These are phyloP conservation scores for Pseudocercospora pini-densiflorae DNA, from an alignment of 2,329 filamentous ascomycete genomes.

Conservation along the genomic window DNA sequence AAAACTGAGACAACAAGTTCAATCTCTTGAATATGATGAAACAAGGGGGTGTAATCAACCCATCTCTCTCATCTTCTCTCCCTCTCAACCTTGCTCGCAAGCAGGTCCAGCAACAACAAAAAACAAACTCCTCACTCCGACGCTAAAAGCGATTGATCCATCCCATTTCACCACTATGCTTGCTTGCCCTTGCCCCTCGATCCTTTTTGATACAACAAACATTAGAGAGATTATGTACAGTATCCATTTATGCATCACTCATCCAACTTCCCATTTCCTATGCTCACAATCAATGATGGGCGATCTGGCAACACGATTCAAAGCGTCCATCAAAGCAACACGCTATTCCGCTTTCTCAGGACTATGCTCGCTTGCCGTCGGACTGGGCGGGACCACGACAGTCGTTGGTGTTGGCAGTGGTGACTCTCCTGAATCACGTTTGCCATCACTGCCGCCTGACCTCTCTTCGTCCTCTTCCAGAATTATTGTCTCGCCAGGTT, in stretches of 20 bases:
- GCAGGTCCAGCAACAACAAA: background rate
- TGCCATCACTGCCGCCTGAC: background rate
- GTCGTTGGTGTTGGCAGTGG: constrained; percentile 15
- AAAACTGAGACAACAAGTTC: background rate
- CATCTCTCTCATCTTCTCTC: background rate
- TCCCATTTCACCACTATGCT: background rate
- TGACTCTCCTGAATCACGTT: constrained; percentile 7
- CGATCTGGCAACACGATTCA: background rate
- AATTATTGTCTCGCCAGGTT: constrained; percentile 6
- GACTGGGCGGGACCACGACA: constrained; percentile 19
- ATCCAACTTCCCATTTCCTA: background rate
- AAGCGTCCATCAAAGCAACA: constrained; percentile 2
- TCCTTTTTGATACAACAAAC: background rate
- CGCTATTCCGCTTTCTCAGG: constrained; percentile 1
- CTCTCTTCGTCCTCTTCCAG: constrained; percentile 5
- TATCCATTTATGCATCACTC: background rate
- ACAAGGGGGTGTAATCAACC: background rate
- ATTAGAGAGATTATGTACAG: background rate
- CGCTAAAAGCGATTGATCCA: background rate
- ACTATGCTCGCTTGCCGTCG: constrained; percentile 11
- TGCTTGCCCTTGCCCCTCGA: background rate
- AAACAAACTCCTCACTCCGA: background rate
- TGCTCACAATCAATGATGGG: background rate
- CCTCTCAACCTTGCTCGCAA: background rate
- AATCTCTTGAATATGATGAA: background rate